Evolutionary conservation across 768 basidiomycete genomes (phyloP).

Genomic region (Rhodotorula paludigena): DNA sequence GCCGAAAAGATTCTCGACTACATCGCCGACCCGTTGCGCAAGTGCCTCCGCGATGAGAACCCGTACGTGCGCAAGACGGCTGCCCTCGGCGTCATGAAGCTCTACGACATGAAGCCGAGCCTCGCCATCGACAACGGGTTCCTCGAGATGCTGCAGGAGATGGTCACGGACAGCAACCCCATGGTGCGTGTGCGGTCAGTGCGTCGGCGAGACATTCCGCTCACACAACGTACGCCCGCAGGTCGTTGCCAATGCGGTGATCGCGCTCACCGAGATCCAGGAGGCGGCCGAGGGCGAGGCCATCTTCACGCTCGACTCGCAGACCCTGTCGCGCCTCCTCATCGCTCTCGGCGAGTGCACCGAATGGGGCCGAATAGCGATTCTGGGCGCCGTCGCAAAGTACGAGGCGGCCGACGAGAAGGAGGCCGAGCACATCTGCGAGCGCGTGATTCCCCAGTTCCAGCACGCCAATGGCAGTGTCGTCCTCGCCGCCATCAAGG

Average conservation of each 20-base stretch:
- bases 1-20: constrained; percentile 99
- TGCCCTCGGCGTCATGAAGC: constrained; percentile 90
- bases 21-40: constrained; percentile 88
- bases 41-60: constrained; percentile 87
- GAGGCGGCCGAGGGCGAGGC: constrained; percentile 54
- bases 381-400: constrained; percentile 76
- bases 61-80: constrained; percentile 99
- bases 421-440: constrained; percentile 98
- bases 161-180: constrained; percentile 93
- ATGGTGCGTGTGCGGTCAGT: constrained; percentile 62
- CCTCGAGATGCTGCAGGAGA: constrained; percentile 76
- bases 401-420: constrained; percentile 80
- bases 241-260: constrained; percentile 96
- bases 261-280: constrained; percentile 89
- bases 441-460: constrained; percentile 95
- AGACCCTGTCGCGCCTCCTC: constrained; percentile 78
- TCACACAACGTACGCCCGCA: constrained; percentile 49
- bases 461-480: constrained; percentile 96
- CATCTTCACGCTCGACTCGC: constrained; percentile 73
- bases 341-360: constrained; percentile 97
- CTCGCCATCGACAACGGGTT: constrained; percentile 93
- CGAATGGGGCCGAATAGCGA: constrained; percentile 96
- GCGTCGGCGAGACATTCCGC: neutral
- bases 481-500: constrained; percentile 93
- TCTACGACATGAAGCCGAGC: constrained; percentile 95